Conservation (phyloP, 768 basidiomycete species). For the Rubroboletus pulcherrimus region DNA sequence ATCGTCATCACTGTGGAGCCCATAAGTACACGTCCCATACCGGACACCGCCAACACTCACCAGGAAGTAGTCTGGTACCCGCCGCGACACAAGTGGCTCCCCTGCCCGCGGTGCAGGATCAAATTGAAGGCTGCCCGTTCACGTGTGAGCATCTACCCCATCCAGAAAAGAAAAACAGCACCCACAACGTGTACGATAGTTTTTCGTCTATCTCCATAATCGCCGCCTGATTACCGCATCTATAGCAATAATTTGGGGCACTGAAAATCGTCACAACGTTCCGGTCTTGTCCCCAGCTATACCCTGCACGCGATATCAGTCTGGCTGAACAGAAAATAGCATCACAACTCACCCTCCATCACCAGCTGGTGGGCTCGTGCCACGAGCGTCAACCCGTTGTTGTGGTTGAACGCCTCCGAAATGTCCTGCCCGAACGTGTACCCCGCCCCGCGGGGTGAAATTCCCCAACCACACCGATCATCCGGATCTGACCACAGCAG, state of each 20-base stretch:
- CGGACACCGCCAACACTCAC: conserved; percentile 53
- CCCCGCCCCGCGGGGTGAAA: conserved; percentile 96
- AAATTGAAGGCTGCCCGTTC: conserved; percentile 85
- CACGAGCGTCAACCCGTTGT: conserved; percentile 95
- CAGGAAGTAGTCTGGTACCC: conserved; percentile 92
- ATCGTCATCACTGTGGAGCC: conserved; percentile 20
- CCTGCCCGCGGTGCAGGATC: conserved; percentile 99
- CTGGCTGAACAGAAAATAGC: neutral
- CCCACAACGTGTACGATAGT: conserved; percentile 89
- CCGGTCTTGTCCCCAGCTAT: conserved; percentile 98
- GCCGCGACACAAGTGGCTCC: conserved; percentile 94
- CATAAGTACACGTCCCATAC: neutral
- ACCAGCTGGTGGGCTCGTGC: conserved; percentile 93
- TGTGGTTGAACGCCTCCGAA: conserved; percentile 98
- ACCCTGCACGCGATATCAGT: conserved; percentile 43
- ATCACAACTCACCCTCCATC: conserved; percentile 77
- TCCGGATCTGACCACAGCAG: conserved; percentile 99
- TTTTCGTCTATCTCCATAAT: conserved; percentile 99
- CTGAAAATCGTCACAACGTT: conserved; percentile 99
- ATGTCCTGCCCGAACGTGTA: conserved; percentile 99
- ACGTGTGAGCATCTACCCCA: conserved; percentile 1
- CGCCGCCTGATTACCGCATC: conserved; percentile 98
- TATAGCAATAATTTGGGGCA: conserved; percentile 99
- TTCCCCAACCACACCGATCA: conserved; percentile 99
- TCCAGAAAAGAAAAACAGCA: conserved; percentile 18